Percentiles rank a stretch among this genome's conserved stretches.
phyloP scores from a whole-genome alignment of 306 rosid genomes.

The Lathyrus aphaca region DNA sequence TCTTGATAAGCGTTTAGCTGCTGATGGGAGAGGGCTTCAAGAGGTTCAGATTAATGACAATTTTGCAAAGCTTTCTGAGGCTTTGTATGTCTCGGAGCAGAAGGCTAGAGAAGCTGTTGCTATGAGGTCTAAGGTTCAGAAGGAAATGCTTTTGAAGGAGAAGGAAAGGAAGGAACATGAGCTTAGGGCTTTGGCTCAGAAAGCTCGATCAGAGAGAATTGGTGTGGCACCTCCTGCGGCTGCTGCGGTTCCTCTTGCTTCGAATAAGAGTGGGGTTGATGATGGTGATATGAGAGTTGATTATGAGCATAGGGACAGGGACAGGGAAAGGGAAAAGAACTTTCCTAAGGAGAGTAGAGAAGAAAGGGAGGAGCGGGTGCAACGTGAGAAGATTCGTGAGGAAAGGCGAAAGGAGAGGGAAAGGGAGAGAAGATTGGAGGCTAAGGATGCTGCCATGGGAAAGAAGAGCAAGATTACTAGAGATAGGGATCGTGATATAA shows the following conservation, averaged over 20 bases:
- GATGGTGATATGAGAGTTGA: slow-evolving; percentile 57
- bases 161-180: slow-evolving; percentile 87
- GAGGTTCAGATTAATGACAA: slow-evolving; percentile 89
- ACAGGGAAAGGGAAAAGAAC: slow-evolving; percentile 57
- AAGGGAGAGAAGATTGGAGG: slow-evolving; percentile 91
- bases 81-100: slow-evolving; percentile 84
- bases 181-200: slow-evolving; percentile 76
- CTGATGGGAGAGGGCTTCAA: slow-evolving; percentile 89
- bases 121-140: slow-evolving; percentile 91
- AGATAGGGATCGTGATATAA: slow-evolving; percentile 89
- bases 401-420: slow-evolving; percentile 89
- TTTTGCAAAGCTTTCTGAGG: slow-evolving; percentile 83
- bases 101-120: slow-evolving; percentile 95
- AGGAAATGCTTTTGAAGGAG: slow-evolving; percentile 83
- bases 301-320: slow-evolving; percentile 63
- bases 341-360: slow-evolving; percentile 67
- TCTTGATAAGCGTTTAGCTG: slow-evolving; percentile 86
- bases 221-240: slow-evolving; percentile 66
- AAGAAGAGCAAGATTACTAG: slow-evolving; percentile 93
- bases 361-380: slow-evolving; percentile 67
- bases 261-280: slow-evolving; percentile 58
- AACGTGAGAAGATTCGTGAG: slow-evolving; percentile 83
- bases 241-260: slow-evolving; percentile 45
- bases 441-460: slow-evolving; percentile 90
- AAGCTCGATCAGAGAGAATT: slow-evolving; percentile 81